Conservation (phyloP, 1,284 basidiomycete genomes). For the Leucoagaricus sp. region DNA sequence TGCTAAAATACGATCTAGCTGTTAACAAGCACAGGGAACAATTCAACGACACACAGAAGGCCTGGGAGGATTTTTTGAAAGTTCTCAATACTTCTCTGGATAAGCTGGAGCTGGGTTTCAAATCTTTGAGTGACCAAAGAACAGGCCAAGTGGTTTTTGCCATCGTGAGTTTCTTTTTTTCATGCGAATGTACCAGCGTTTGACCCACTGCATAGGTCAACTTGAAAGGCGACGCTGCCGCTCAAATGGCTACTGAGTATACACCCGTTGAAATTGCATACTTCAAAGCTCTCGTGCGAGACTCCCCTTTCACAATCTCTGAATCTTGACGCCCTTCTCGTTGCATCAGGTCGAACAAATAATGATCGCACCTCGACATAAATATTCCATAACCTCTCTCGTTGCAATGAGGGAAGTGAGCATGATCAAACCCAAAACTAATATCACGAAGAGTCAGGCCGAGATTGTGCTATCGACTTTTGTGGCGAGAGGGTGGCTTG, state of each 20-base stretch:
- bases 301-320: too few species aligned
- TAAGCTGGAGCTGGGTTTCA: slow-evolving; percentile 71
- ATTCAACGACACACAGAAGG: slow-evolving; percentile 46
- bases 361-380: slow-evolving; percentile 73
- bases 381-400: slow-evolving; percentile 75
- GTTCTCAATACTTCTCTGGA: slow-evolving; percentile 64
- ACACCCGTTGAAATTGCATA: slow-evolving; percentile 74
- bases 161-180: slow-evolving; percentile 46
- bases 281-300: slow-evolving; percentile 76
- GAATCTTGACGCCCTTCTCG: slow-evolving; percentile 9
- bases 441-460: slow-evolving; percentile 74
- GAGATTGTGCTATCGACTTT: slow-evolving; percentile 77
- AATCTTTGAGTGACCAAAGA: slow-evolving; percentile 60
- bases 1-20: too few species aligned
- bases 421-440: slow-evolving; percentile 58
- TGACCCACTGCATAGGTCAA: slow-evolving; percentile 57
- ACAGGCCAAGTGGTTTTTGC: slow-evolving; percentile 65
- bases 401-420: slow-evolving; percentile 74
- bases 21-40: slow-evolving; percentile 54
- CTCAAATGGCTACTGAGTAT: slow-evolving; percentile 84
- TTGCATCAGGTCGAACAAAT: slow-evolving; percentile 78
- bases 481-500: slow-evolving; percentile 79
- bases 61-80: slow-evolving; percentile 62
- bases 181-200: background rate
- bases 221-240: slow-evolving; percentile 72